These are phyloP conservation scores for Colletotrichum sp. DNA, from an alignment of 2,329 filamentous ascomycete genomes.

Conservation along the genomic window DNA sequence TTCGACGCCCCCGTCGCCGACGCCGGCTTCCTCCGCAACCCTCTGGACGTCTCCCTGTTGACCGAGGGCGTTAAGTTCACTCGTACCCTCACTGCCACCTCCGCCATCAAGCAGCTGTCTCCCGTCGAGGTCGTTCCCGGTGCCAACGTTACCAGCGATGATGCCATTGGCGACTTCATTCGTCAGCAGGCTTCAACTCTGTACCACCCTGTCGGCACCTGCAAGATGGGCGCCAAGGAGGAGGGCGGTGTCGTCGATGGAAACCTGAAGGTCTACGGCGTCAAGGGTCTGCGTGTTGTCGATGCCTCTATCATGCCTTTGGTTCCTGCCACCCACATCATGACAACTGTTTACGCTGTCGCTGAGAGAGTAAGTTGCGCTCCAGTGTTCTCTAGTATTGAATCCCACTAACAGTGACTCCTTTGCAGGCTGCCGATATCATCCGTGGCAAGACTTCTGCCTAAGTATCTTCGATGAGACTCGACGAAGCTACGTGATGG, in stretches of 20 bases:
- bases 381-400: too few species aligned
- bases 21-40: slow-evolving; percentile 41
- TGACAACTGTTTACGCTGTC: slow-evolving; percentile 40
- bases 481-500: neutral
- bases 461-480: neutral
- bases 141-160: slow-evolving; percentile 9
- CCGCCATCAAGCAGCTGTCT: neutral
- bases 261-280: slow-evolving; percentile 33
- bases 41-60: slow-evolving; percentile 37
- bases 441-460: neutral
- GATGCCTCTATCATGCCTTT: slow-evolving; percentile 36
- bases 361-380: slow-evolving; percentile 30
- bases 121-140: slow-evolving; percentile 18
- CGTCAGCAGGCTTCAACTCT: slow-evolving; percentile 4
- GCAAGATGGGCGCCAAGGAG: slow-evolving; percentile 33
- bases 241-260: slow-evolving; percentile 36
- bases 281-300: slow-evolving; percentile 28
- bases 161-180: slow-evolving; percentile 7
- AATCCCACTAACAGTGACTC: neutral
- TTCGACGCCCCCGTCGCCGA: slow-evolving; percentile 39
- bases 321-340: slow-evolving; percentile 32
- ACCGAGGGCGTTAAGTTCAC: slow-evolving; percentile 37
- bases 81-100: slow-evolving; percentile 28
- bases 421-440: slow-evolving; percentile 1
- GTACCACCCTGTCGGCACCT: slow-evolving; percentile 44